Conservation (phyloP, 1,139 yeast genomes). For the Yamadazyma jaroonii region DNA sequence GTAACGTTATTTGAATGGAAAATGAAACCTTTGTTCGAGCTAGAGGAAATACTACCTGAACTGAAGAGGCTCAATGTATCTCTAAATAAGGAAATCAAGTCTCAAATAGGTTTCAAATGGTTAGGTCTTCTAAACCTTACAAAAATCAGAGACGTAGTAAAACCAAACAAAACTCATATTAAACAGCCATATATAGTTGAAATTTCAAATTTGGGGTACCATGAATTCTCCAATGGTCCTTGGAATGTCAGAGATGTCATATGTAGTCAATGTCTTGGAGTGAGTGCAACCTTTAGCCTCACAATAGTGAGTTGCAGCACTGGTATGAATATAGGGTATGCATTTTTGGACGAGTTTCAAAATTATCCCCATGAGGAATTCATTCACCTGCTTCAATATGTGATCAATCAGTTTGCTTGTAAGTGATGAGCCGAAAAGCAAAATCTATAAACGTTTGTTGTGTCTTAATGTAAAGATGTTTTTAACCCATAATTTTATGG, state of each 20-base stretch:
- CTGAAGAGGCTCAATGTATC: background rate
- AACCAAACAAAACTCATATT: background rate
- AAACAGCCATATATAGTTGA: background rate
- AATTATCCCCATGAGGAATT: background rate
- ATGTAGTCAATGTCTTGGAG: background rate
- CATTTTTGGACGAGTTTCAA: background rate
- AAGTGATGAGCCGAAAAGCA: too few species aligned
- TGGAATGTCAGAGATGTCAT: background rate
- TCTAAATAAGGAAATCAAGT: background rate
- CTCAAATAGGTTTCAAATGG: background rate
- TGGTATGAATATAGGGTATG: background rate
- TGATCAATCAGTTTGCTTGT: background rate
- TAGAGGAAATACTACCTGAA: background rate
- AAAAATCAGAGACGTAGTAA: background rate
- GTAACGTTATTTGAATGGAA: background rate
- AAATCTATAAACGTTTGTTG: background rate
- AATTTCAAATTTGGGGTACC: background rate
- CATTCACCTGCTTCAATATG: background rate
- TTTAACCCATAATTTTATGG: background rate
- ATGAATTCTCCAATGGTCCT: background rate
- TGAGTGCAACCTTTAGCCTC: background rate
- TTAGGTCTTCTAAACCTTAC: background rate
- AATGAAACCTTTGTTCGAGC: too few species aligned
- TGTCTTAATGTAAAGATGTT: slow-evolving; percentile 1
- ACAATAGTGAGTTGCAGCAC: background rate